phyloP scores from a whole-genome alignment of 1,139 yeast genomes.

The Diutina scorzettiae region DNA sequence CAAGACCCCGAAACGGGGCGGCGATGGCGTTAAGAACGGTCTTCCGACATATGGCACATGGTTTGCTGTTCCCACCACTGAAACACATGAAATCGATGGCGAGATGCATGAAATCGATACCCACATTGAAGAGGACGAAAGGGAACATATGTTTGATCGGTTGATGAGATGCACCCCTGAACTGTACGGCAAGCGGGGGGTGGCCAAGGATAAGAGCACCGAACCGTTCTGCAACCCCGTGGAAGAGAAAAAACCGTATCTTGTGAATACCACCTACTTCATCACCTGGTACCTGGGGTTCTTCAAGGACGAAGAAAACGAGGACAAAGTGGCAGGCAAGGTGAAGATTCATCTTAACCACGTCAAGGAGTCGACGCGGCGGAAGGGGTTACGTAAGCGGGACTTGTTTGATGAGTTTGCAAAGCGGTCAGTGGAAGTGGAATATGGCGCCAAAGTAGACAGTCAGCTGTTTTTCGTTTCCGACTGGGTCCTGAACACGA shows the following conservation, averaged over 20 bases:
- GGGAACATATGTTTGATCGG: slow-evolving; percentile 62
- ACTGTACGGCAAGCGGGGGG: slow-evolving; percentile 51
- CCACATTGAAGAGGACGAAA: slow-evolving; percentile 51
- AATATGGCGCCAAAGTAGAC: slow-evolving; percentile 25
- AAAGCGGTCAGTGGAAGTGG: slow-evolving; percentile 26
- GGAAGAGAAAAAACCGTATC: slow-evolving; percentile 41
- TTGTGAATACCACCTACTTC: slow-evolving; percentile 54
- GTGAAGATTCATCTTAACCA: slow-evolving; percentile 60
- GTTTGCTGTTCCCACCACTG: slow-evolving; percentile 59
- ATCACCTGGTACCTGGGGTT: slow-evolving; percentile 71
- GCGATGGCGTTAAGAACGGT: slow-evolving; percentile 54
- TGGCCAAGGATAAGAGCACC: slow-evolving; percentile 39
- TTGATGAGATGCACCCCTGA: slow-evolving; percentile 79
- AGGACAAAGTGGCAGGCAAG: slow-evolving; percentile 16
- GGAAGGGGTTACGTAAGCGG: slow-evolving; percentile 43
- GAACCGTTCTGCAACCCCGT: slow-evolving; percentile 76
- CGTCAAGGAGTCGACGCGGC: slow-evolving; percentile 41
- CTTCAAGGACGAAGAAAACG: slow-evolving; percentile 29
- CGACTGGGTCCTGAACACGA: slow-evolving; percentile 57
- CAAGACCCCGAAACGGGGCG: slow-evolving; percentile 58
- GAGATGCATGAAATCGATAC: slow-evolving; percentile 43
- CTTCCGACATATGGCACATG: slow-evolving; percentile 67
- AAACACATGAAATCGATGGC: slow-evolving; percentile 39
- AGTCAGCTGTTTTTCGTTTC: slow-evolving; percentile 48
- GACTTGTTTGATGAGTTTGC: slow-evolving; percentile 8